Percentiles rank a stretch among this genome's conserved stretches.
Evolutionary conservation across 192 early-diverging fungal species (phyloP).

Genomic region (Anaeromyces robustus): DNA sequence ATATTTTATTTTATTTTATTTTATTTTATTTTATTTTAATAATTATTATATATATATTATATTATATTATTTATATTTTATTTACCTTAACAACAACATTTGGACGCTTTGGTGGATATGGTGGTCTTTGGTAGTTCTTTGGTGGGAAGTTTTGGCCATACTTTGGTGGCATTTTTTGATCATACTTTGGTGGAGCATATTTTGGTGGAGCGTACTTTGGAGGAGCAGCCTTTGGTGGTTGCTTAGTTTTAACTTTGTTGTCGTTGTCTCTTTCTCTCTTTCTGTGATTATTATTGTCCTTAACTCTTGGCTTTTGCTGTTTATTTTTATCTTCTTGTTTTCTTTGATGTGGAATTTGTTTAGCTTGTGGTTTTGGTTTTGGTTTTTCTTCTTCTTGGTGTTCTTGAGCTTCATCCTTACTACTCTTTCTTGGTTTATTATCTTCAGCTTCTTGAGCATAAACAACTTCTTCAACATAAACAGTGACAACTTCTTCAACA

Average conservation of each 20-base stretch:
- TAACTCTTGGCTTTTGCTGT: not conserved
- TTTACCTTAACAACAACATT: not conserved
- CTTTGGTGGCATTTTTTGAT: not conserved
- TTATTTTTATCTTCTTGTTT: not conserved
- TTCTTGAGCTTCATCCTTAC: not conserved
- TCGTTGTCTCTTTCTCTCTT: not conserved
- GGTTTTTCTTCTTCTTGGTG: not conserved
- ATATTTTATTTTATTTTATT: too few species aligned
- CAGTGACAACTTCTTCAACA: not conserved
- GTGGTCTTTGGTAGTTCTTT: not conserved
- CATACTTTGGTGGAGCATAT: not conserved
- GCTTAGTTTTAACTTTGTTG: not conserved
- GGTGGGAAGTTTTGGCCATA: not conserved
- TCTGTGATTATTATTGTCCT: not conserved
- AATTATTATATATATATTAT: too few species aligned
- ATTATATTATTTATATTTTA: too few species aligned
- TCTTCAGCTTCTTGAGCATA: not conserved
- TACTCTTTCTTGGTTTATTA: not conserved
- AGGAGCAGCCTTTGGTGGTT: not conserved
- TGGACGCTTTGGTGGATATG: not conserved
- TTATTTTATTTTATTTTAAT: too few species aligned
- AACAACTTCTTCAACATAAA: not conserved
- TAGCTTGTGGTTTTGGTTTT: not conserved
- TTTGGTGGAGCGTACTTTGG: not conserved
- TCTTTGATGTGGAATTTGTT: not conserved